Base-by-base conservation (phyloP, 108 stramenopile genomes). In the Nitzschia sp. region DNA sequence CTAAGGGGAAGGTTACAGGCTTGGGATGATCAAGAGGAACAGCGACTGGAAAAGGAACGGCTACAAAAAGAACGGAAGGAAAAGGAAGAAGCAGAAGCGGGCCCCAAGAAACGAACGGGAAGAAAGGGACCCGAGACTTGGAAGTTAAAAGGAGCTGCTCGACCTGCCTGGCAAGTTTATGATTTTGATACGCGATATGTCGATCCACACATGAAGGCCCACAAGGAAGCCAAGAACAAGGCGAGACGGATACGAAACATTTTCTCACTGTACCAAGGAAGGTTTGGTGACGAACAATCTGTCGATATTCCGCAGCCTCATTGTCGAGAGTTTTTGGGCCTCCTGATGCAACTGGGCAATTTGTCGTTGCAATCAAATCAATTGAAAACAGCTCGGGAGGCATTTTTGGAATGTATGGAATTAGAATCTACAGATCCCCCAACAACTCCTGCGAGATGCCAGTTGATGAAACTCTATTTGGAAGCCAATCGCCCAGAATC, bases 171-270 rank as follows among this genome's bases (percentile, higher is more conserved):
- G 73, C 74, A 91, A 76, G 89, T 96, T 0, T 93, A 96, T 61
- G 92, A 93, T 70, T 93, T 93, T 70, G 95, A 96, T 71, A 82
- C 78, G 0, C 76, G 92, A n/a, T 92, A 91, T 68, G 83, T 86
- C n/a, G 89, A 91, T 86, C 85, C 87, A 5, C 82, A 95, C 58
- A 53, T 81, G 0, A 78, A 88, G 71, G 90, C 83, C 9, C 75
- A 85, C 38, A 86, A 89, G 58, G 85, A 92, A 52, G 86, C 83
- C 17, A 80, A 75, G 29, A 75, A 53, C 17, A 91, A 80, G 69
- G 67, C 73, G 0, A 53, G 77, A 35, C 80, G 94, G 44, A 23
- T 55, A 27, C 67, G 76, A 30, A 95, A 95, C 78, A 53, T 92
- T 0, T 63, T 95, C 8, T 30, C 53, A 1, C 41, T 82, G 32